Conservation (phyloP, 306 rosid genomes). For the Neltuma alba region DNA sequence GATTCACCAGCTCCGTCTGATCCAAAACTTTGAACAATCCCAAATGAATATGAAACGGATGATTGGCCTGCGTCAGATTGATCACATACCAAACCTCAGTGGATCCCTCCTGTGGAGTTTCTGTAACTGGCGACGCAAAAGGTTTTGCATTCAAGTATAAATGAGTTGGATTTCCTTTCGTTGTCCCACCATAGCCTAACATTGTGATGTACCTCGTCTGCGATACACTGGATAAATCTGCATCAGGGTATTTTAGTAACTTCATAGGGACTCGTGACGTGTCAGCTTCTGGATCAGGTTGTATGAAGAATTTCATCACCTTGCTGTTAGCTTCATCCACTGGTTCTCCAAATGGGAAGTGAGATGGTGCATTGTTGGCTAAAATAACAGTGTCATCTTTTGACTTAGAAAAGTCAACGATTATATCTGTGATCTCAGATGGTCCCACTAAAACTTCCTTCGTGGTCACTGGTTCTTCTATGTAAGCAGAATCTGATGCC, state of each 20-base stretch:
- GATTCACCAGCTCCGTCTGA: constrained; percentile 58
- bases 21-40: constrained; percentile 68
- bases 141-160: constrained; percentile 66
- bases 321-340: constrained; percentile 54
- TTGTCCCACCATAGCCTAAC: constrained; percentile 56
- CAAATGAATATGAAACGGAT: constrained; percentile 80
- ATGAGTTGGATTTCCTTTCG: constrained; percentile 61
- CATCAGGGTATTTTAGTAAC: constrained; percentile 55
- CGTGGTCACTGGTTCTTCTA: constrained; percentile 40
- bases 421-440: constrained; percentile 81
- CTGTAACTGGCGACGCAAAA: constrained; percentile 60
- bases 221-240: constrained; percentile 45
- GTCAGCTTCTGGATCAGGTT: constrained; percentile 43
- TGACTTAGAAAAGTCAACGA: constrained; percentile 65
- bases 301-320: constrained; percentile 67
- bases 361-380: constrained; percentile 65
- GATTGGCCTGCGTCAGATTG: constrained; percentile 80
- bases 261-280: constrained; percentile 43
- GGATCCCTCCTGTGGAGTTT: constrained; percentile 65
- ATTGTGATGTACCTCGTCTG: constrained; percentile 62
- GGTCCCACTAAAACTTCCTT: constrained; percentile 64
- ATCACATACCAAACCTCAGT: constrained; percentile 80
- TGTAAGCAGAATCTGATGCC: constrained; percentile 66
- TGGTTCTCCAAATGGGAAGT: constrained; percentile 72
- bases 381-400: constrained; percentile 39